Evolutionary conservation across 2,329 filamentous ascomycete genomes (phyloP), one percentile per base, ranked within the genome.

Genomic region (Pseudovirgaria hyperparasitica): DNA sequence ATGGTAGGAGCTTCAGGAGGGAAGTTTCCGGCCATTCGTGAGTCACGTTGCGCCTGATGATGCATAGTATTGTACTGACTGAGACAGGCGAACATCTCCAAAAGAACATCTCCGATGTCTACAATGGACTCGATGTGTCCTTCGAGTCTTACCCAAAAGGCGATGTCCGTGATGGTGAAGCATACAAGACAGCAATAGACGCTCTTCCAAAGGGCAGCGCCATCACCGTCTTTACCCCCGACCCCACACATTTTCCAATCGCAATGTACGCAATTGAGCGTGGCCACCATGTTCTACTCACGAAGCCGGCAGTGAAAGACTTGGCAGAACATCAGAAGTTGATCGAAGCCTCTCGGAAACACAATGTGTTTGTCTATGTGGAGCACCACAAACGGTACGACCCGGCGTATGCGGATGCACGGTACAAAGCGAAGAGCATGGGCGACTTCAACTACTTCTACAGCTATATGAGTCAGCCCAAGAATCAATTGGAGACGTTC

Each of bases 401-500:
- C 53, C 86, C 86, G 2, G 84, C 84, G 13, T 94, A 94, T 61
- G 73, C 82, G 9, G 86, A 94, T 53, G 87, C 87, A 9, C 72
- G 76, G 26, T 76, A 76, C 59, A 75, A 78, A 42, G 82, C 82
- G 9, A 61, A 72, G 47, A 73, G 65, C 28, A 64, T 94, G 6
- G 86, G 86, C 38, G 84, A 93, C 58, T 94, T 94, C 72, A 93
- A 92, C 65, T 94, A 94, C 67, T 94, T 92, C 54, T 94, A 93
- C 68, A 79, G 72, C 43, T 94, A 94, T 70, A 92, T 93, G 85
- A 82, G 76, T 26, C 85, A 93, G 64, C 81, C 78, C 34, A 92
- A 92, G 61, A 82, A 69, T 26, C 85, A 92, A 60, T 70, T 93
- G 25, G 81, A 92, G 64, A 93, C 85, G 1, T 93, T 93, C 73